Conservation (phyloP, 2,329 filamentous ascomycete species). For the Chalara sp. region DNA sequence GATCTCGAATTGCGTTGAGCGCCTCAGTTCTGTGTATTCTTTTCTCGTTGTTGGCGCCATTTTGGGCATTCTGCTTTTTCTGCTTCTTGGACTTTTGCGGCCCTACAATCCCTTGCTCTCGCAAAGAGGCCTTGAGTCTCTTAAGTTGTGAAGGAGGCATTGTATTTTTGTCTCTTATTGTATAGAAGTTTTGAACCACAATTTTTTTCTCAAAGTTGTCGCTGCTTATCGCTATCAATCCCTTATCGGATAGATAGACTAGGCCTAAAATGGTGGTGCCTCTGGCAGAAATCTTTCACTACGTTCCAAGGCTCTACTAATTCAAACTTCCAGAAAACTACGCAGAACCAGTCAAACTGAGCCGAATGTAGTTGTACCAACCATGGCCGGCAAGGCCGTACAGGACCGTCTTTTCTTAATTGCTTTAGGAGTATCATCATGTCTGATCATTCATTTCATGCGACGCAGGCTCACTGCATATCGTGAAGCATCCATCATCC, state of each 20-base stretch:
- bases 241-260: no score
- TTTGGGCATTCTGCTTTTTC: conserved; percentile 66
- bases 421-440: conserved; percentile 42
- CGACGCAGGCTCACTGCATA: conserved; percentile 51
- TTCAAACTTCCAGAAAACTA: not conserved
- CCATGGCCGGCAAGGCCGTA: not conserved
- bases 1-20: conserved; percentile 80
- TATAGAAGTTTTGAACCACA: no score
- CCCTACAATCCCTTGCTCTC: conserved; percentile 82
- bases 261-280: no score
- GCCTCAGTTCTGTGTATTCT: conserved; percentile 71
- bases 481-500: conserved; percentile 60
- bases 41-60: conserved; percentile 61
- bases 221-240: no score
- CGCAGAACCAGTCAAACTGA: no score
- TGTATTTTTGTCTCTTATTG: conserved; percentile 12
- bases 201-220: no score
- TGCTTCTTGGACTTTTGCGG: conserved; percentile 95
- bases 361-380: conserved; percentile 16
- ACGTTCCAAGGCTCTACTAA: no score
- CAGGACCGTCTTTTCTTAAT: conserved; percentile 22
- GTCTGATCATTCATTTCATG: conserved; percentile 51
- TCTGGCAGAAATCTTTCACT: no score
- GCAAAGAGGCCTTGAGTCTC: conserved; percentile 83
- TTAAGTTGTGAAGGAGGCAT: conserved; percentile 98